Percentiles rank a stretch among this genome's conserved stretches.
phyloP scores from a whole-genome alignment of 345 rosid species.

The Euclidium syriacum region DNA sequence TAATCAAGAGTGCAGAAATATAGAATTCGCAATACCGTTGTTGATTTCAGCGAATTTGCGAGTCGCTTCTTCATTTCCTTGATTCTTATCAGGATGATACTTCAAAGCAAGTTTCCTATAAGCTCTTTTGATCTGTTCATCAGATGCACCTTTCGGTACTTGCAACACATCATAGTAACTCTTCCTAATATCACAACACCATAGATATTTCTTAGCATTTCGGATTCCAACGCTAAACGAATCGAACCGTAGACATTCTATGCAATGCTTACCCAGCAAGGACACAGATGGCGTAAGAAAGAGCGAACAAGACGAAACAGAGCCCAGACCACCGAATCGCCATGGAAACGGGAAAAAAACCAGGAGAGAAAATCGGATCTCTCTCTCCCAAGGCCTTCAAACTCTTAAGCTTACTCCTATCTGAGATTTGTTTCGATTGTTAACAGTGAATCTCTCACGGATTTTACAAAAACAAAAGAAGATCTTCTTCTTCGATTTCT shows the following conservation, averaged over 20 bases:
- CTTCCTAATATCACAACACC: constrained; percentile 53
- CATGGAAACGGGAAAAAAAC: constrained; percentile 39
- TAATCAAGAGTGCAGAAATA: not conserved
- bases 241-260: not conserved
- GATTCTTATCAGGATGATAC: constrained; percentile 98
- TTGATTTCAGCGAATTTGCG: constrained; percentile 86
- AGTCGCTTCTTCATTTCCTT: constrained; percentile 85
- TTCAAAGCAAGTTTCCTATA: constrained; percentile 95
- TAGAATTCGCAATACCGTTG: constrained; percentile 50
- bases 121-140: constrained; percentile 97
- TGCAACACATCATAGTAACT: constrained; percentile 91
- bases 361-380: constrained; percentile 46
- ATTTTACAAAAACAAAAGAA: not conserved
- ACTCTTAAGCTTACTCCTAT: constrained; percentile 2
- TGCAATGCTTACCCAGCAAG: constrained; percentile 48
- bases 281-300: constrained; percentile 41
- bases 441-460: not conserved
- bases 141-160: constrained; percentile 87
- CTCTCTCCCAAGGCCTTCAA: constrained; percentile 27
- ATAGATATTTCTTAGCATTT: not conserved
- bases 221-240: not conserved
- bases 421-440: not conserved
- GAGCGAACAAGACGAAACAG: constrained; percentile 46
- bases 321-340: constrained; percentile 44
- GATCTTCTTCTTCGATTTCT: not conserved